Percentiles rank a stretch among this genome's conserved stretches.
phyloP scores from a whole-genome alignment of 2,329 filamentous ascomycete species.

The Gyromitra esculenta region DNA sequence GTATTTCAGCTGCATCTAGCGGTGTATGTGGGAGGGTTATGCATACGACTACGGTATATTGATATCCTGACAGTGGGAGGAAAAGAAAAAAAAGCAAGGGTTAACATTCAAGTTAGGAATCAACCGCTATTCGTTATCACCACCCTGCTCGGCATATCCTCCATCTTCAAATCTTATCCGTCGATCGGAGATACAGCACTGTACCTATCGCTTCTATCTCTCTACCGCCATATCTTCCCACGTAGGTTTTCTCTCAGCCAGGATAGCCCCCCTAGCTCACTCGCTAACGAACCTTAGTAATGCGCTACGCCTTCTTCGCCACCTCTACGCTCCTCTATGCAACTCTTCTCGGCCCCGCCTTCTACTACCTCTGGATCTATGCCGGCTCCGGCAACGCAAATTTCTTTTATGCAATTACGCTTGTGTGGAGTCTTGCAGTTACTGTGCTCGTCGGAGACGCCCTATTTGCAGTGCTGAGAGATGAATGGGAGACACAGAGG shows the following conservation, averaged over 20 bases:
- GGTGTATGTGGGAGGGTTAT: conserved; percentile 86
- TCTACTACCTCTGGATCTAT: conserved; percentile 98
- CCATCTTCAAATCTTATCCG: conserved; percentile 97
- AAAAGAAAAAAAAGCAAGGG: neutral
- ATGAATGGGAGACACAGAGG: conserved; percentile 92
- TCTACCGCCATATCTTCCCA: conserved; percentile 92
- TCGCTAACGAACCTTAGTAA: conserved; percentile 66
- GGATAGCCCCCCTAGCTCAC: neutral
- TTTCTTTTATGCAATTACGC: conserved; percentile 98
- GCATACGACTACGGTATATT: conserved; percentile 74
- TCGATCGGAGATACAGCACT: conserved; percentile 89
- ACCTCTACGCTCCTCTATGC: conserved; percentile 86
- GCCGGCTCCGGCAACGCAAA: conserved; percentile 97
- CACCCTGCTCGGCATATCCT: conserved; percentile 86
- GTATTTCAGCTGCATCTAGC: conserved; percentile 97
- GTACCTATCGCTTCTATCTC: conserved; percentile 81
- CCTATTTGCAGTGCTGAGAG: conserved; percentile 85
- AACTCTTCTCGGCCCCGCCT: conserved; percentile 87
- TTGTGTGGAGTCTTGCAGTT: conserved; percentile 95
- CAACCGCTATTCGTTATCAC: conserved; percentile 89
- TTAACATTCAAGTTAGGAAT: conserved; percentile 59
- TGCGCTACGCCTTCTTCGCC: conserved; percentile 91
- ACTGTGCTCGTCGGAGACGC: conserved; percentile 83
- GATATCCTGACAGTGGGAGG: neutral
- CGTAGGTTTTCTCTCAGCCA: conserved; percentile 63